Evolutionary conservation across 2,329 filamentous ascomycete species (phyloP).

Genomic region (Neopestalotiopsis rosae): DNA sequence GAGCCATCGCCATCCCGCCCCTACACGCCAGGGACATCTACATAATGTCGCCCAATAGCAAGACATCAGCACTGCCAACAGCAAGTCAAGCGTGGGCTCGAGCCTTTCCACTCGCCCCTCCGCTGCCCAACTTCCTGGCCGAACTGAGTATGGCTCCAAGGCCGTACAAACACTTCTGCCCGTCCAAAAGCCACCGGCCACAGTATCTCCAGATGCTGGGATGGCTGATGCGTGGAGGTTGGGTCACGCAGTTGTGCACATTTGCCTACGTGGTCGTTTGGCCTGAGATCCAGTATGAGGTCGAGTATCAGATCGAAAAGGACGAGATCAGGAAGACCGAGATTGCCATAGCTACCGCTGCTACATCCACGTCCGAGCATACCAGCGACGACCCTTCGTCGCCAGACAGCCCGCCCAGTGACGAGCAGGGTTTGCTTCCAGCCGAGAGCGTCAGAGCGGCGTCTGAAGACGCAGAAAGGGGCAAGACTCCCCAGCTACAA

Average conservation of each 20-base stretch:
- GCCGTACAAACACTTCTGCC: constrained; percentile 83
- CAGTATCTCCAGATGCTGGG: constrained; percentile 90
- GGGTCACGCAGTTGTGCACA: constrained; percentile 91
- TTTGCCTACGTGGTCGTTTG: constrained; percentile 89
- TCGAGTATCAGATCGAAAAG: constrained; percentile 72
- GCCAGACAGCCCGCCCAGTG: constrained; percentile 10
- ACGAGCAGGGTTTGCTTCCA: background rate
- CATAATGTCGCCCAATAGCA: constrained; percentile 88
- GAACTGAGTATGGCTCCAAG: constrained; percentile 80
- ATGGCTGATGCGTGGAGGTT: constrained; percentile 90
- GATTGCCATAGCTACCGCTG: constrained; percentile 17
- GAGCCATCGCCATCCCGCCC: constrained; percentile 88
- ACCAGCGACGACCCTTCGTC: background rate
- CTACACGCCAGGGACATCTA: constrained; percentile 90
- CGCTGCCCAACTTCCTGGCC: constrained; percentile 85
- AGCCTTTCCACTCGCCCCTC: constrained; percentile 82
- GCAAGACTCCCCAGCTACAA: background rate
- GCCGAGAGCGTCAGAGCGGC: background rate
- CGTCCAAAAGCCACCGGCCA: constrained; percentile 84
- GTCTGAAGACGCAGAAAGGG: constrained; percentile 1
- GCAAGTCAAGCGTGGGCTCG: constrained; percentile 76
- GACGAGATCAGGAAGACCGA: constrained; percentile 53
- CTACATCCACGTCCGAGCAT: background rate
- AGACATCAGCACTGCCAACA: constrained; percentile 71
- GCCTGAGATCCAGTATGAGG: constrained; percentile 81